A percentile compares a stretch with the other conserved stretches of the same genome.
These are phyloP conservation scores for Acanthamoeba castellanii DNA, from an alignment of 208 protist species.

Conservation along the genomic window DNA sequence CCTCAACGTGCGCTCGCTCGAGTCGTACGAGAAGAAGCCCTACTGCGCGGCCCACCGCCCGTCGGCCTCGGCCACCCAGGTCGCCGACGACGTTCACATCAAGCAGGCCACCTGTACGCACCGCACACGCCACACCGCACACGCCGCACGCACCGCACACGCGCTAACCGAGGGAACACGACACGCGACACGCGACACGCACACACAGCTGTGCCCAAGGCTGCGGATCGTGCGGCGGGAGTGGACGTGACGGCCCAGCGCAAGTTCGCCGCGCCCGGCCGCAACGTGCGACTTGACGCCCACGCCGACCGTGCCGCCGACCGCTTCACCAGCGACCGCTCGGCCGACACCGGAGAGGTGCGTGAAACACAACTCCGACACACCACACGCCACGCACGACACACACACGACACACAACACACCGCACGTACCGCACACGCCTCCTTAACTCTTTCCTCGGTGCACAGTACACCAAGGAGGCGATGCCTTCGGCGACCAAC, in stretches of 20 bases:
- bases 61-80: neutral
- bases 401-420: neutral
- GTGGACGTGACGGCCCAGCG: conserved; percentile 48
- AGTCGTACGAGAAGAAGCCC: conserved; percentile 60
- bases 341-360: conserved; percentile 18
- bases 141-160: too few relatives aligned
- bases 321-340: conserved; percentile 29
- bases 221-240: conserved; percentile 20
- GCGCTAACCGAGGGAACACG: too few relatives aligned
- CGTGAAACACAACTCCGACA: neutral
- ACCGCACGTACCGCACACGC: neutral
- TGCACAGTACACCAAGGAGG: conserved; percentile 33
- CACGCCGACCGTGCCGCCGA: conserved; percentile 3
- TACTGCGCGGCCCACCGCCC: conserved; percentile 36
- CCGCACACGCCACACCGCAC: neutral
- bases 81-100: conserved; percentile 60
- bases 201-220: conserved; percentile 23
- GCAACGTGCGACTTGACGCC: conserved; percentile 20
- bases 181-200: too few relatives aligned
- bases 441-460: neutral
- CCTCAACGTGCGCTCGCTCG: conserved; percentile 22
- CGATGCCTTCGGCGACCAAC: conserved; percentile 33
- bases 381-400: neutral
- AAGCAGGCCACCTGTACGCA: conserved; percentile 49
- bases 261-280: conserved; percentile 47